Conservation (phyloP, 2,329 filamentous ascomycete genomes). For the Gremmenia infestans region DNA sequence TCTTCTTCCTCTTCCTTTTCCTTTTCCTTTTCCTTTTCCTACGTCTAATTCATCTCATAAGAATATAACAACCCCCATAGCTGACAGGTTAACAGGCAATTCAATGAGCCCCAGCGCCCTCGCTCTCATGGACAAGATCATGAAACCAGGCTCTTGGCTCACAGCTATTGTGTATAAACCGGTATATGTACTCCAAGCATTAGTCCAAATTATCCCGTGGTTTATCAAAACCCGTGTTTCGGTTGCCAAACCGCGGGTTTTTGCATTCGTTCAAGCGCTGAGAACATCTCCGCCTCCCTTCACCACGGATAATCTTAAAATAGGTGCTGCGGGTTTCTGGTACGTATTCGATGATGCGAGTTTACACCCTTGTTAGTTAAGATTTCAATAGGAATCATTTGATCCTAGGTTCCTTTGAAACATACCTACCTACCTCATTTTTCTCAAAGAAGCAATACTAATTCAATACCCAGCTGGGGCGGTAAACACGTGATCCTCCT, state of each 20-base stretch:
- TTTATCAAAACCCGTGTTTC: slow-evolving; percentile 24
- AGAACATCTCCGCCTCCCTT: slow-evolving; percentile 28
- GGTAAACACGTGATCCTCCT: slow-evolving; percentile 50
- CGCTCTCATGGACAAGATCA: slow-evolving; percentile 19
- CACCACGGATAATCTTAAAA: slow-evolving; percentile 31
- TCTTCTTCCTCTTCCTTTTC: background rate
- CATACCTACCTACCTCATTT: too few relatives aligned
- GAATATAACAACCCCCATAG: background rate
- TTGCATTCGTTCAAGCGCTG: slow-evolving; percentile 35
- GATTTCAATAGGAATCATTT: too few relatives aligned
- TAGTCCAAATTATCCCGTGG: slow-evolving; percentile 25
- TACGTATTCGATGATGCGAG: too few relatives aligned
- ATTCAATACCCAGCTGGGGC: slow-evolving; percentile 44
- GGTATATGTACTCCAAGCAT: slow-evolving; percentile 41
- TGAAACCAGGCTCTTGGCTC: slow-evolving; percentile 16
- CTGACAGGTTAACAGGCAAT: slow-evolving; percentile 8
- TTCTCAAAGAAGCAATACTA: too few relatives aligned
- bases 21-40: background rate
- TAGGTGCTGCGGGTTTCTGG: slow-evolving; percentile 54
- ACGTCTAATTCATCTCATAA: background rate
- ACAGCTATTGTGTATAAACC: slow-evolving; percentile 24
- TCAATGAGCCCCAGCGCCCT: slow-evolving; percentile 10
- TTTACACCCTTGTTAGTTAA: too few relatives aligned
- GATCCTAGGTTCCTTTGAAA: too few relatives aligned
- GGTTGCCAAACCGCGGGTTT: slow-evolving; percentile 32